phyloP scores from a whole-genome alignment of 116 monocot species.

The Iris pallida region DNA sequence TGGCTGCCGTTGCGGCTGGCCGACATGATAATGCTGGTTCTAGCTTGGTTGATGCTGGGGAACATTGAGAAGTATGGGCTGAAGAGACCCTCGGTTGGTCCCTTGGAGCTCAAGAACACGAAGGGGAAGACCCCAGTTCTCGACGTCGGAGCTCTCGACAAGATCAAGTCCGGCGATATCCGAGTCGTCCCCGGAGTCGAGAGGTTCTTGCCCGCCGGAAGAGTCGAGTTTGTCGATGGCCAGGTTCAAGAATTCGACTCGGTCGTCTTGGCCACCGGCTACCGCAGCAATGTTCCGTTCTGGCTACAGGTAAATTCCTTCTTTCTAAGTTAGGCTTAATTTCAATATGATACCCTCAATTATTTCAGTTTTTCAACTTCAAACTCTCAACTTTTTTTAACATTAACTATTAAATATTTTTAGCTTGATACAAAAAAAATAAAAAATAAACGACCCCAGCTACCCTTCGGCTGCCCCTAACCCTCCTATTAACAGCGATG shows the following conservation, averaged over 20 bases:
- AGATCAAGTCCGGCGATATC: slow-evolving; percentile 57
- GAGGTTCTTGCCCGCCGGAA: slow-evolving; percentile 22
- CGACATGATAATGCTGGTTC: slow-evolving; percentile 50
- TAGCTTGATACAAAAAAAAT: too few relatives aligned
- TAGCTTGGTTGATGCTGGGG: slow-evolving; percentile 62
- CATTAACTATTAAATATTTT: too few relatives aligned
- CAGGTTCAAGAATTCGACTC: slow-evolving; percentile 38
- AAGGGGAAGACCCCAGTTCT: slow-evolving; percentile 81
- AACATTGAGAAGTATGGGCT: slow-evolving; percentile 46
- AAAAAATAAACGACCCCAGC: too few relatives aligned
- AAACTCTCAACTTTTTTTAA: too few relatives aligned
- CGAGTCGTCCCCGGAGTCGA: slow-evolving; percentile 62
- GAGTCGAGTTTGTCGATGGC: slow-evolving; percentile 60
- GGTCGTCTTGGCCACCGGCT: slow-evolving; percentile 73
- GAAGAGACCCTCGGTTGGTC: slow-evolving; percentile 53
- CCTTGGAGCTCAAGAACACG: slow-evolving; percentile 67
- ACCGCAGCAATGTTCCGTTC: slow-evolving; percentile 66
- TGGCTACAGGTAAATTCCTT: slow-evolving; percentile 93
- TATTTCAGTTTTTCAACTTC: too few relatives aligned
- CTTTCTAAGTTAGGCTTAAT: too few relatives aligned
- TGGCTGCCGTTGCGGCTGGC: slow-evolving; percentile 73
- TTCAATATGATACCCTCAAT: too few relatives aligned
- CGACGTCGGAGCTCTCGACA: slow-evolving; percentile 63
- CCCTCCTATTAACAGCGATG: too few relatives aligned
- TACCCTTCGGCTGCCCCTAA: too few relatives aligned